Evolutionary conservation across 768 basidiomycete genomes (phyloP).

Genomic region (Fomitopsis pulvina): DNA sequence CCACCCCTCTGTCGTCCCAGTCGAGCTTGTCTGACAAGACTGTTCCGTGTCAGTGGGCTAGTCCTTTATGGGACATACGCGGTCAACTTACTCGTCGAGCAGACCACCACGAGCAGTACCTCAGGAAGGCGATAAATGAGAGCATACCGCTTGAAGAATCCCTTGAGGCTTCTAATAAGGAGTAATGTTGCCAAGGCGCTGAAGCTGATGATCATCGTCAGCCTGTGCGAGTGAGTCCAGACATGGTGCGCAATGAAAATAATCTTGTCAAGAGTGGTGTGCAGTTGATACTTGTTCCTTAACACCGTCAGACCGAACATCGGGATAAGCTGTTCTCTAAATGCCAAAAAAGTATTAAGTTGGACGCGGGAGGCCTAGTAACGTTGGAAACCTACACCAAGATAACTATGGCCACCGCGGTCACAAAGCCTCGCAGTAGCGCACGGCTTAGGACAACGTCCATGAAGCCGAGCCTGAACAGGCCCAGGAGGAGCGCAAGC

Average conservation of each 20-base stretch:
- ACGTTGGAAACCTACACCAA: constrained; percentile 62
- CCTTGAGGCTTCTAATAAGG: constrained; percentile 50
- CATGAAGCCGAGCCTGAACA: constrained; percentile 86
- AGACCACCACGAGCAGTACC: constrained; percentile 80
- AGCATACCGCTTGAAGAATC: constrained; percentile 51
- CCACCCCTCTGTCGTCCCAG: constrained; percentile 78
- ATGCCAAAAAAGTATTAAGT: constrained; percentile 2
- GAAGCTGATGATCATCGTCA: constrained; percentile 73
- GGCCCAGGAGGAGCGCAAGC: constrained; percentile 79
- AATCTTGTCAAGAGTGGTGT: constrained; percentile 71
- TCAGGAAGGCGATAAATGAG: constrained; percentile 83
- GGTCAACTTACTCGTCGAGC: constrained; percentile 58
- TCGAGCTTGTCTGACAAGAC: constrained; percentile 60
- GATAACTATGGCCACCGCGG: constrained; percentile 81
- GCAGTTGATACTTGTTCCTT: constrained; percentile 46
- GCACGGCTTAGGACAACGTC: constrained; percentile 91
- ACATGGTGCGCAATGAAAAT: constrained; percentile 62
- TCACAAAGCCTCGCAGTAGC: constrained; percentile 80
- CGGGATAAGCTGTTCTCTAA: constrained; percentile 77
- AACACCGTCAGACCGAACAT: constrained; percentile 77
- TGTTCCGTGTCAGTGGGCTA: constrained; percentile 23
- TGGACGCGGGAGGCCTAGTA: too few species aligned
- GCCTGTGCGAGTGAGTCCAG: constrained; percentile 48
- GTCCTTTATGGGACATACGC: neutral
- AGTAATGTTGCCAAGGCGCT: constrained; percentile 63